A percentile compares a stretch with the other conserved stretches of the same genome.
These are phyloP conservation scores for Dalechampia spathulata DNA, from an alignment of 441 rosid species.

Conservation along the genomic window DNA sequence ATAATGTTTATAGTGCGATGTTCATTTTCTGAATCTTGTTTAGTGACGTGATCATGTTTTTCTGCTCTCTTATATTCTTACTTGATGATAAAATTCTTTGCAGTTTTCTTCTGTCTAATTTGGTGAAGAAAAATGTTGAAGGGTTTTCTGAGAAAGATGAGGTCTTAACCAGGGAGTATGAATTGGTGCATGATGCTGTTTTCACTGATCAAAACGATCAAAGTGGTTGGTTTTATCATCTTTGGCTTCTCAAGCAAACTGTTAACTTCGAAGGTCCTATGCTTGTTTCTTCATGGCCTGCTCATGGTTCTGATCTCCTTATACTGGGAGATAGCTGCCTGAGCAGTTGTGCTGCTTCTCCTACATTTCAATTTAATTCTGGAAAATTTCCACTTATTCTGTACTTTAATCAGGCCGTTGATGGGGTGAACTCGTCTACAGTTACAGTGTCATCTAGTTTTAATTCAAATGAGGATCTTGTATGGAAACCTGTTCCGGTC, in stretches of 20 bases:
- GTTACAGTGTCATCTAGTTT: slow-evolving; percentile 34
- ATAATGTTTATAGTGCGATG: neutral
- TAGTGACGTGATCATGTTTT: neutral
- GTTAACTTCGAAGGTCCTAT: slow-evolving; percentile 51
- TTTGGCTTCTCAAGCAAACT: slow-evolving; percentile 89
- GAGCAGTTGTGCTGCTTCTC: slow-evolving; percentile 23
- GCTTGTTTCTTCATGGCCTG: slow-evolving; percentile 83
- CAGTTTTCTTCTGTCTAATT: slow-evolving; percentile 72
- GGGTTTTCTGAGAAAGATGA: slow-evolving; percentile 46
- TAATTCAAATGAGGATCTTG: slow-evolving; percentile 32
- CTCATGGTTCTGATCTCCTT: slow-evolving; percentile 49
- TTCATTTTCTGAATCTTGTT: neutral
- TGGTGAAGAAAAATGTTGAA: slow-evolving; percentile 41
- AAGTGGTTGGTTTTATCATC: slow-evolving; percentile 99
- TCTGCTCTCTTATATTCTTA: neutral
- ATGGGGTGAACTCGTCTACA: slow-evolving; percentile 62
- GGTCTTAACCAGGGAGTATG: slow-evolving; percentile 61
- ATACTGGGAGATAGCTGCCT: slow-evolving; percentile 29
- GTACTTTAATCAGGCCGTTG: slow-evolving; percentile 66
- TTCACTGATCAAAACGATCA: slow-evolving; percentile 89
- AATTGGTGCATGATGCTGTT: slow-evolving; percentile 62
- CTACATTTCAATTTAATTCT: slow-evolving; percentile 29
- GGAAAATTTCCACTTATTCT: slow-evolving; percentile 61
- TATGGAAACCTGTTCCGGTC: slow-evolving; percentile 56
- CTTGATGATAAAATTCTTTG: slow-evolving; percentile 22